Evolutionary conservation across 2,329 filamentous ascomycete genomes (phyloP).

Genomic region (Pochonia chlamydosporia): DNA sequence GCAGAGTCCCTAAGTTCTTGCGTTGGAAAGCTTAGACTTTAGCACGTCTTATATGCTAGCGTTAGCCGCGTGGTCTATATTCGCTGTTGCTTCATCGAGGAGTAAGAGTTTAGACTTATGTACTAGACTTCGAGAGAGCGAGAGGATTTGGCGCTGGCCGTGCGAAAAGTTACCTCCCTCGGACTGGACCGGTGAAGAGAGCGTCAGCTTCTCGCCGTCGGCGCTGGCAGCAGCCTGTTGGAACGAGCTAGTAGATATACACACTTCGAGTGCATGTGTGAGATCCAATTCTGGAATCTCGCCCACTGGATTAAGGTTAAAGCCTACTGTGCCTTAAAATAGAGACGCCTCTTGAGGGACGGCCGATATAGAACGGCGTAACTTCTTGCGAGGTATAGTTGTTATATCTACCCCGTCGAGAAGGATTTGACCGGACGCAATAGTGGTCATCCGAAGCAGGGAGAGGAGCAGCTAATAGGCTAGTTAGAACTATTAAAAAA

Average conservation of each 20-base stretch:
- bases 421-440: slow-evolving; percentile 34
- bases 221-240: not conserved
- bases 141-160: slow-evolving; percentile 44
- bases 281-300: slow-evolving; percentile 40
- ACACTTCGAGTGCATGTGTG: slow-evolving; percentile 47
- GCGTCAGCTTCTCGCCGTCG: slow-evolving; percentile 21
- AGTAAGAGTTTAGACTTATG: slow-evolving; percentile 41
- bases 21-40: slow-evolving; percentile 32
- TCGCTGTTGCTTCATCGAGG: slow-evolving; percentile 44
- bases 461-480: slow-evolving; percentile 32
- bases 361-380: slow-evolving; percentile 40
- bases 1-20: slow-evolving; percentile 34
- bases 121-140: slow-evolving; percentile 39
- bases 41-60: slow-evolving; percentile 39
- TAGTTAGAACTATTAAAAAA: too few species aligned
- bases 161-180: slow-evolving; percentile 41
- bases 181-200: slow-evolving; percentile 34
- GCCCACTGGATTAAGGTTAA: slow-evolving; percentile 53
- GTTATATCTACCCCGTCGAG: slow-evolving; percentile 42
- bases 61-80: slow-evolving; percentile 43
- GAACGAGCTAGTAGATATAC: slow-evolving; percentile 18
- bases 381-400: slow-evolving; percentile 32
- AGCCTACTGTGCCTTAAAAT: slow-evolving; percentile 35
- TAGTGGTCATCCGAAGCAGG: slow-evolving; percentile 37
- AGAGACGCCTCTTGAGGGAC: slow-evolving; percentile 47